Percentiles rank a stretch among this genome's conserved stretches.
These are phyloP conservation scores for Tricholoma sp. DNA, from an alignment of 768 basidiomycete genomes.

Conservation along the genomic window DNA sequence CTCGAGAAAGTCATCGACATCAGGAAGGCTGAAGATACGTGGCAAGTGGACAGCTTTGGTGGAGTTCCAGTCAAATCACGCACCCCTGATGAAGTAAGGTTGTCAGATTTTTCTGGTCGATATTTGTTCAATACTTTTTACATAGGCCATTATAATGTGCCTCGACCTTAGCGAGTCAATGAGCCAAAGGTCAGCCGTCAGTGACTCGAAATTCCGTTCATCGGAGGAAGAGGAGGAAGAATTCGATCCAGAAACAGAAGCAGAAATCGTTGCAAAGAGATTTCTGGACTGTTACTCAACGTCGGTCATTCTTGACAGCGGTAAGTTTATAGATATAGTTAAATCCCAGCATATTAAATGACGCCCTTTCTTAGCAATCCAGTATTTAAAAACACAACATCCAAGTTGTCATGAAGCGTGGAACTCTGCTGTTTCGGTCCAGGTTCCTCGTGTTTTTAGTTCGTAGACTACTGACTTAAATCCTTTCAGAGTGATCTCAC, in stretches of 20 bases:
- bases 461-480: not conserved
- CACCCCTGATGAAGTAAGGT: conserved; percentile 22
- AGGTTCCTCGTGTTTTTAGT: not conserved
- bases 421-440: not conserved
- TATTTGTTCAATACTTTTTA: too few species aligned
- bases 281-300: not conserved
- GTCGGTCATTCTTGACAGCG: not conserved
- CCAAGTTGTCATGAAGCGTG: not conserved
- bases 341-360: too few species aligned
- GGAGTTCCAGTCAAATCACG: conserved; percentile 16
- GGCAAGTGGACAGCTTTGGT: conserved; percentile 23
- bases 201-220: not conserved
- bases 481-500: not conserved
- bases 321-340: not conserved
- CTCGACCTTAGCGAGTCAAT: conserved; percentile 24
- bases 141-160: conserved; percentile 24
- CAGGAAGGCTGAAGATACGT: conserved; percentile 21
- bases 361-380: not conserved
- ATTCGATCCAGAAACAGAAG: too few species aligned
- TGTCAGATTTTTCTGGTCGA: not conserved
- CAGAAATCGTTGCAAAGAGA: not conserved
- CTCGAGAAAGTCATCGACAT: conserved; percentile 15
- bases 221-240: not conserved
- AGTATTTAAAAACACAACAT: not conserved
- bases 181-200: conserved; percentile 18